phyloP scores from a whole-genome alignment of 176 grass and related monocot genomes.

The Microstegium vimineum region DNA sequence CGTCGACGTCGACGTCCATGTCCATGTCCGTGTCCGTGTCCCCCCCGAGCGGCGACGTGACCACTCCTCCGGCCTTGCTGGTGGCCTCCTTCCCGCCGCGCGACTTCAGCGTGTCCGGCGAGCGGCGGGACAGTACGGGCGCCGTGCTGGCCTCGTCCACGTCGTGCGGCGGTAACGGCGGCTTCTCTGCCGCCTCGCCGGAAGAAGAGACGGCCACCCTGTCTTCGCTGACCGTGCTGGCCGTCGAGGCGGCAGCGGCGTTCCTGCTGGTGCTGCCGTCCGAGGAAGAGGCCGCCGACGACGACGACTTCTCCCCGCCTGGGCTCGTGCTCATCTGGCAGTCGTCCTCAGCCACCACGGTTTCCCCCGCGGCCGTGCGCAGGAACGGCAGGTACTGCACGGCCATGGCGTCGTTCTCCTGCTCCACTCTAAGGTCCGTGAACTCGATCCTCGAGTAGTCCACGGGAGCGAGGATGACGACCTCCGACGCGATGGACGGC shows the following conservation, averaged over 20 bases:
- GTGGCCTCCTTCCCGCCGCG: not conserved
- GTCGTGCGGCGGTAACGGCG: not conserved
- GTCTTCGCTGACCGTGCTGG: conserved; percentile 41
- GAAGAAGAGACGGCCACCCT: conserved; percentile 14
- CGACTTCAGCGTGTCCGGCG: conserved; percentile 61
- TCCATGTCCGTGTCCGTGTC: too few relatives aligned
- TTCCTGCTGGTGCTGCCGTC: conserved; percentile 47
- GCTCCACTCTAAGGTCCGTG: conserved; percentile 51
- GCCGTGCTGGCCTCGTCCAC: not conserved
- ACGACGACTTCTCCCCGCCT: not conserved
- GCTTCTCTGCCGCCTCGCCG: not conserved
- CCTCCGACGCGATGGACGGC: conserved; percentile 75
- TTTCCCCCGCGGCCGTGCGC: not conserved
- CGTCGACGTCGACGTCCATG: conserved; percentile 48
- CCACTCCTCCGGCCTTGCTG: conserved; percentile 34
- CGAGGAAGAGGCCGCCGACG: conserved; percentile 15
- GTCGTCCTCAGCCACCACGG: not conserved
- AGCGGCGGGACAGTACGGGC: conserved; percentile 1
- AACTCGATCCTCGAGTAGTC: conserved; percentile 58
- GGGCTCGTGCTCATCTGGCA: conserved; percentile 47
- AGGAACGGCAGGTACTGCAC: conserved; percentile 78
- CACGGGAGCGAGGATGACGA: conserved; percentile 48
- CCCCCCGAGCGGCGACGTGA: conserved; percentile 52
- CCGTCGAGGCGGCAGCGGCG: conserved; percentile 53
- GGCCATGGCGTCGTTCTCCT: conserved; percentile 78